Conservation (phyloP, 495 filamentous ascomycete genomes). For the Copromyces sp. region DNA sequence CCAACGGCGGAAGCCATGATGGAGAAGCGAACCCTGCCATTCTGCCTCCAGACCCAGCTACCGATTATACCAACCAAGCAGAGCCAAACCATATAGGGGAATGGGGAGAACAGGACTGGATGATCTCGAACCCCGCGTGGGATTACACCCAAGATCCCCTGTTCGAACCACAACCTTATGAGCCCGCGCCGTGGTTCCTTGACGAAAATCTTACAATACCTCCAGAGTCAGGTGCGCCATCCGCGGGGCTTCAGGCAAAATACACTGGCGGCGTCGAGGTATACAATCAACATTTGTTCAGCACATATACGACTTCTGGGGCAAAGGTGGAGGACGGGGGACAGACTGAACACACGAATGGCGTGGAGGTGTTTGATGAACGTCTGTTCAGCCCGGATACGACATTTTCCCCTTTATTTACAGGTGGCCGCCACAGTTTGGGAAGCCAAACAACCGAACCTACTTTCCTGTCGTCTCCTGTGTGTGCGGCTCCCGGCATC, state of each 20-base stretch:
- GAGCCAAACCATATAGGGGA: background rate
- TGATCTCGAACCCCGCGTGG: background rate
- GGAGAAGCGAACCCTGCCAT: background rate
- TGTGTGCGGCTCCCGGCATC: background rate
- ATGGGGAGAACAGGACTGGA: background rate
- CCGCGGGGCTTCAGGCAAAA: background rate
- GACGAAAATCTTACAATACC: background rate
- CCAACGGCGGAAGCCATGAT: background rate
- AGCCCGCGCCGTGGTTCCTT: background rate
- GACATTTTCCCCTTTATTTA: background rate
- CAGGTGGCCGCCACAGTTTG: background rate
- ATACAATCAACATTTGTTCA: background rate
- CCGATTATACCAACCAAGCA: background rate
- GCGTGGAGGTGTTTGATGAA: too few species aligned
- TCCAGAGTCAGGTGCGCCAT: background rate
- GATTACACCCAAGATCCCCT: background rate
- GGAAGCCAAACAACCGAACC: background rate
- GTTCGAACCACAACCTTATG: background rate
- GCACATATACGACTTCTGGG: too few species aligned
- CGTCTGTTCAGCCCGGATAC: background rate
- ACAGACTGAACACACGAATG: too few species aligned
- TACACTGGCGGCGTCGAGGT: background rate
- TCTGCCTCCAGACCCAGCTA: background rate
- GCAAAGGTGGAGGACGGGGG: too few species aligned
- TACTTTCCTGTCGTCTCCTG: background rate